phyloP scores from a whole-genome alignment of 2,329 filamentous ascomycete species.

The Trichoderma pleuroti region DNA sequence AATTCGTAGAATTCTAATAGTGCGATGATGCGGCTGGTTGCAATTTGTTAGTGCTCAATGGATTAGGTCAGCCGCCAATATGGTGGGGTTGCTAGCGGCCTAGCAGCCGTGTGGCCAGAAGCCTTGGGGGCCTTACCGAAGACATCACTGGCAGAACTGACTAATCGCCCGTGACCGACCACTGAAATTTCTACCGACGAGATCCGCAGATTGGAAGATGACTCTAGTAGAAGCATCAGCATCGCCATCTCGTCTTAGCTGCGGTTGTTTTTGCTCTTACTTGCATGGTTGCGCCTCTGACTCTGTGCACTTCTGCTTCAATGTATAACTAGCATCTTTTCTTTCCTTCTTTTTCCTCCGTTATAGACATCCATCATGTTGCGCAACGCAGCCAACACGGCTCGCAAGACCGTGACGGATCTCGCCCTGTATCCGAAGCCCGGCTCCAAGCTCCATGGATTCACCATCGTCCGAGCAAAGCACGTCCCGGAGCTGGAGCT shows the following conservation, averaged over 20 bases:
- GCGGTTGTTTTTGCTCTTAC: not conserved
- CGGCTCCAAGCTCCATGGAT: slow-evolving; percentile 87
- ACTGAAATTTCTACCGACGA: slow-evolving; percentile 9
- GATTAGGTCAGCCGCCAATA: slow-evolving; percentile 15
- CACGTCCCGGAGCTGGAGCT: slow-evolving; percentile 92
- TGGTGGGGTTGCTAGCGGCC: slow-evolving; percentile 18
- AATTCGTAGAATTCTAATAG: slow-evolving; percentile 19
- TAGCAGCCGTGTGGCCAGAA: slow-evolving; percentile 11
- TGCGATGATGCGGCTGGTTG: slow-evolving; percentile 17
- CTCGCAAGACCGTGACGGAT: slow-evolving; percentile 67
- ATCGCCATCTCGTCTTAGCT: not conserved
- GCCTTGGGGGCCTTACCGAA: not conserved
- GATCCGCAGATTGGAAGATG: not conserved
- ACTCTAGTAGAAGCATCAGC: not conserved
- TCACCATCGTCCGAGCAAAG: slow-evolving; percentile 83
- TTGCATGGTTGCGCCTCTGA: not conserved
- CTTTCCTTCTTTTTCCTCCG: not conserved
- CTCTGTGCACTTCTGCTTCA: not conserved
- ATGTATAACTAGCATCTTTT: slow-evolving; percentile 14
- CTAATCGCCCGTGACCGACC: not conserved
- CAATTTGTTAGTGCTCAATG: slow-evolving; percentile 20
- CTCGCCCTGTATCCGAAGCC: slow-evolving; percentile 71
- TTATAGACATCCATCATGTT: slow-evolving; percentile 41
- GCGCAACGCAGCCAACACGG: slow-evolving; percentile 49
- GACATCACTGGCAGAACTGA: not conserved